phyloP scores from a whole-genome alignment of 2,329 filamentous ascomycete genomes.

The Stemphylium lycopersici region DNA sequence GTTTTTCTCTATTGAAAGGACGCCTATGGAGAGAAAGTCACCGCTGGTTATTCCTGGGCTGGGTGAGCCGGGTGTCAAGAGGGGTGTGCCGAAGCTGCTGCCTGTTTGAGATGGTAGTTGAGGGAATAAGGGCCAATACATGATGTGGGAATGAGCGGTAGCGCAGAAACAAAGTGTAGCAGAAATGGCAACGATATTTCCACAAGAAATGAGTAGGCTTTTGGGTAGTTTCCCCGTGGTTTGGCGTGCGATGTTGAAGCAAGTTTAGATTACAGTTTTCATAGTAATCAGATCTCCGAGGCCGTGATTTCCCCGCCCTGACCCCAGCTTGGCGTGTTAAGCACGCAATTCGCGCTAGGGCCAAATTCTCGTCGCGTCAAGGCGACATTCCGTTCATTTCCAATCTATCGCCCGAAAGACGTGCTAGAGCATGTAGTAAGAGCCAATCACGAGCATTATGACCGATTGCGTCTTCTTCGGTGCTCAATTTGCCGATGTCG shows the following conservation, averaged over 20 bases:
- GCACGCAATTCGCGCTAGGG: slow-evolving; percentile 39
- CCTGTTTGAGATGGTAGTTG: background rate
- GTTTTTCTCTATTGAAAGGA: slow-evolving; percentile 13
- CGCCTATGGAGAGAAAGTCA: slow-evolving; percentile 11
- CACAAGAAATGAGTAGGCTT: too few relatives aligned
- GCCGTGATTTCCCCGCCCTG: slow-evolving; percentile 22
- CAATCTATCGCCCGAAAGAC: slow-evolving; percentile 35
- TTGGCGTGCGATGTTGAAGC: too few relatives aligned
- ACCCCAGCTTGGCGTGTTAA: slow-evolving; percentile 13
- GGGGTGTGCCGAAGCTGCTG: slow-evolving; percentile 13
- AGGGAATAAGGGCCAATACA: too few relatives aligned
- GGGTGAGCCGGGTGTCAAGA: slow-evolving; percentile 14
- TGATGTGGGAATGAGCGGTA: too few relatives aligned
- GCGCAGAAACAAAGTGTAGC: too few relatives aligned
- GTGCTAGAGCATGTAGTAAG: slow-evolving; percentile 15
- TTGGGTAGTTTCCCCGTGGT: too few relatives aligned
- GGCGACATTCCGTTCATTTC: slow-evolving; percentile 32
- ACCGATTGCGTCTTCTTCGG: slow-evolving; percentile 35
- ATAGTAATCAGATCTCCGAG: slow-evolving; percentile 28
- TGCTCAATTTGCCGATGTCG: slow-evolving; percentile 38
- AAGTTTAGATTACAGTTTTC: background rate
- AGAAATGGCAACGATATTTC: too few relatives aligned
- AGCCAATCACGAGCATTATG: slow-evolving; percentile 37
- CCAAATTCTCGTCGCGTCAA: slow-evolving; percentile 34
- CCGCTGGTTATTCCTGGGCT: slow-evolving; percentile 11